Conservation (phyloP, 2,329 filamentous ascomycete species). For the Pseudomassariella vexata region DNA sequence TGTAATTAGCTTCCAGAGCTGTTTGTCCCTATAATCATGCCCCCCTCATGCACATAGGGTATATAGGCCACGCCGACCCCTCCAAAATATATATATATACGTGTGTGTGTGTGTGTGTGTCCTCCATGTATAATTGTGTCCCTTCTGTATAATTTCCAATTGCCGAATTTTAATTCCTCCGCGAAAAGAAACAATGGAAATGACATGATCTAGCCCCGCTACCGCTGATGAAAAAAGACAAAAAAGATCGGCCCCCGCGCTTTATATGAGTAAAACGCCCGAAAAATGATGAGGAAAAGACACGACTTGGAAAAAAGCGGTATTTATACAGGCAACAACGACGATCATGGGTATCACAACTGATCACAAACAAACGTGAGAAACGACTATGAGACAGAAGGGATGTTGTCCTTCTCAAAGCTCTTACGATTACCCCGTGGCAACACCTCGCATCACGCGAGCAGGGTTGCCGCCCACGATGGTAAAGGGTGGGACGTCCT, state of each 20-base stretch:
- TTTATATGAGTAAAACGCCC: slow-evolving; percentile 18
- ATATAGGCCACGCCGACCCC: no score
- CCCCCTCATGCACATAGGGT: no score
- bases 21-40: no score
- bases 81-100: no score
- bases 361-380: background rate
- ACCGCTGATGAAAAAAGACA: no score
- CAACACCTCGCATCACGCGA: slow-evolving; percentile 40
- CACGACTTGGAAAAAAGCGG: background rate
- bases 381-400: background rate
- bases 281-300: background rate
- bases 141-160: no score
- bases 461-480: slow-evolving; percentile 67
- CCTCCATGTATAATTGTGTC: no score
- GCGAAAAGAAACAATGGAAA: no score
- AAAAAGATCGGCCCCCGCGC: no score
- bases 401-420: slow-evolving; percentile 4
- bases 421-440: slow-evolving; percentile 10
- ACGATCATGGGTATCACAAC: slow-evolving; percentile 1
- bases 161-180: no score
- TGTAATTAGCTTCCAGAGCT: no score
- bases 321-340: slow-evolving; percentile 1
- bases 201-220: slow-evolving; percentile 30
- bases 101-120: no score
- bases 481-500: slow-evolving; percentile 63